A percentile compares a stretch with the other conserved stretches of the same genome.
These are phyloP conservation scores for Suillus luteus DNA, from an alignment of 768 basidiomycete genomes.

Conservation along the genomic window DNA sequence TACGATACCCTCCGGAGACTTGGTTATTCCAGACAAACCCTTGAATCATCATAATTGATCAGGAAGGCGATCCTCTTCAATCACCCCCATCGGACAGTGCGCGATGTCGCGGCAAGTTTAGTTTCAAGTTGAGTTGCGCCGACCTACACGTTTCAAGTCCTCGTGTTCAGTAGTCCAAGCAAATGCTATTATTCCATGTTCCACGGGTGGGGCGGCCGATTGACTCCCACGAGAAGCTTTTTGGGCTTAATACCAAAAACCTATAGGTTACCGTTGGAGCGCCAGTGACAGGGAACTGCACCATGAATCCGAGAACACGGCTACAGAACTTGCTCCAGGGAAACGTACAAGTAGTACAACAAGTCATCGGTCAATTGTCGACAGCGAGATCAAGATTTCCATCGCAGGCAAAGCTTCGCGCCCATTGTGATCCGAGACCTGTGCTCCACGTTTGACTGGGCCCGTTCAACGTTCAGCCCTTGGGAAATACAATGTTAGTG, in stretches of 20 bases:
- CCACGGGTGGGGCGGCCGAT: background rate
- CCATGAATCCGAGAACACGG: background rate
- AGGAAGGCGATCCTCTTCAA: slow-evolving; percentile 1
- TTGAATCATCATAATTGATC: background rate
- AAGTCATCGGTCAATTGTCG: background rate
- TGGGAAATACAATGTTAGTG: background rate
- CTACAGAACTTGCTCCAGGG: background rate
- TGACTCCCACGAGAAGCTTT: slow-evolving; percentile 14
- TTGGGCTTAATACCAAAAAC: background rate
- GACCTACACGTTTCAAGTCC: background rate
- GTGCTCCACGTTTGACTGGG: background rate
- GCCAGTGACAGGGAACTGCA: background rate
- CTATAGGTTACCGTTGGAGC: background rate
- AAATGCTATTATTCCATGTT: background rate
- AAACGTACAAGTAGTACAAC: background rate
- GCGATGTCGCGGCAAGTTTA: slow-evolving; percentile 14
- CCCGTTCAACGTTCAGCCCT: background rate
- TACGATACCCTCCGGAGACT: slow-evolving; percentile 5
- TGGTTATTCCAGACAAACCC: slow-evolving; percentile 5
- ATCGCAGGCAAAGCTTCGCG: background rate
- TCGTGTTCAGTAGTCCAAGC: background rate
- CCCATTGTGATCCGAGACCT: slow-evolving; percentile 1
- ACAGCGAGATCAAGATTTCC: background rate
- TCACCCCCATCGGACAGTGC: background rate
- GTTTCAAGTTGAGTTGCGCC: background rate